Conservation (phyloP, 164 flowering plant species). For the Aristolochia fimbriata region DNA sequence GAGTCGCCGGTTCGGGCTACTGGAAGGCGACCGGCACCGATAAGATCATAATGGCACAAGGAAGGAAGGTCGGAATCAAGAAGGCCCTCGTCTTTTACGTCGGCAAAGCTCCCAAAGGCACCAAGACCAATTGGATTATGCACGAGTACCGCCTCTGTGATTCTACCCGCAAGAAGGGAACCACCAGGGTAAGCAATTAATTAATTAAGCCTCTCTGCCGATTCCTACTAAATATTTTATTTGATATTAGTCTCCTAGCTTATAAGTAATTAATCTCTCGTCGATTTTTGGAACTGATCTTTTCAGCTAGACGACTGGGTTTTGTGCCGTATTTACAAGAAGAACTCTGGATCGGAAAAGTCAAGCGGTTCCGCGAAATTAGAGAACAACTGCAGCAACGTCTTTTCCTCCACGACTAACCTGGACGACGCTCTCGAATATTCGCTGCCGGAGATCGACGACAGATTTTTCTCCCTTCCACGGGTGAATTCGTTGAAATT, state of each 20-base stretch:
- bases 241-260: no score
- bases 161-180: constrained; percentile 41
- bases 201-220: no score
- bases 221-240: no score
- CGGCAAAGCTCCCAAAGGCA: constrained; percentile 85
- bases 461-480: constrained; percentile 34
- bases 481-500: constrained; percentile 36
- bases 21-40: constrained; percentile 99
- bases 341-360: constrained; percentile 39
- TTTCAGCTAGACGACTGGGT: constrained; percentile 93
- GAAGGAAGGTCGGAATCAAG: constrained; percentile 79
- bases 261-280: background rate
- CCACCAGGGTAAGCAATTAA: constrained; percentile 46
- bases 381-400: constrained; percentile 16
- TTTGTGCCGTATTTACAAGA: constrained; percentile 88
- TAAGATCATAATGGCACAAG: constrained; percentile 65
- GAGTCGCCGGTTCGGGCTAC: constrained; percentile 87
- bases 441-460: constrained; percentile 57
- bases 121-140: constrained; percentile 92
- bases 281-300: background rate
- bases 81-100: constrained; percentile 86
- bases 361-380: constrained; percentile 23
- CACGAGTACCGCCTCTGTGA: constrained; percentile 76
- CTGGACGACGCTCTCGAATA: constrained; percentile 58
- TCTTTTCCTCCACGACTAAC: constrained; percentile 46